Evolutionary conservation across 2,329 filamentous ascomycete genomes (phyloP).

Genomic region (Lachnellula occidentalis): DNA sequence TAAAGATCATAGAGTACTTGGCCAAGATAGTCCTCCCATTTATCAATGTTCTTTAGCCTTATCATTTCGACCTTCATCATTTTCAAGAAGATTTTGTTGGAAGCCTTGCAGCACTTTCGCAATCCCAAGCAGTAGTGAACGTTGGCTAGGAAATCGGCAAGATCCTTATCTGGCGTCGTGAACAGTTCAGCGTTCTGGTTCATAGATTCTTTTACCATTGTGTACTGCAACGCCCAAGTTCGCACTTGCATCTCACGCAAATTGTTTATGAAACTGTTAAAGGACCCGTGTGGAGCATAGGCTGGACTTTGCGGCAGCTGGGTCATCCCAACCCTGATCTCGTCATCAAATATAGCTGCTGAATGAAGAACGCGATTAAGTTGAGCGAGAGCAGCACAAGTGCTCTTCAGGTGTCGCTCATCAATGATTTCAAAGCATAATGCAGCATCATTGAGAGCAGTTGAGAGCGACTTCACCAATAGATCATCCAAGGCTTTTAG

Average conservation of each 20-base stretch:
- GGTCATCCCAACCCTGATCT: constrained; percentile 71
- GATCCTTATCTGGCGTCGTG: constrained; percentile 60
- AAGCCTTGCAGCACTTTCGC: constrained; percentile 77
- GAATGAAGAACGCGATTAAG: constrained; percentile 72
- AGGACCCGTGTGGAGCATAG: constrained; percentile 36
- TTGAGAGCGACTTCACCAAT: constrained; percentile 63
- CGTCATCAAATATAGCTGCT: constrained; percentile 77
- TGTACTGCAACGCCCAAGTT: constrained; percentile 83
- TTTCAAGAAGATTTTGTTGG: constrained; percentile 83
- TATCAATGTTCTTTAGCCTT: constrained; percentile 67
- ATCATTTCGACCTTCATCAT: constrained; percentile 83
- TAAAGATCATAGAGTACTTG: constrained; percentile 82
- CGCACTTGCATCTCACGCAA: constrained; percentile 83
- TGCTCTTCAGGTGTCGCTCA: constrained; percentile 67
- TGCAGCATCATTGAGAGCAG: constrained; percentile 58
- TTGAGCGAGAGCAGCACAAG: constrained; percentile 65
- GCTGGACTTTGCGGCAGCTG: constrained; percentile 53
- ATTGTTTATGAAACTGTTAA: constrained; percentile 56
- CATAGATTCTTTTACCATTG: constrained; percentile 69
- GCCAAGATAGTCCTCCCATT: constrained; percentile 80
- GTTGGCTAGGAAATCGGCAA: constrained; percentile 72
- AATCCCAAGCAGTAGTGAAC: constrained; percentile 81
- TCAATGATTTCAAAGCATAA: constrained; percentile 81
- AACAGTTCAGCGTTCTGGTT: constrained; percentile 61
- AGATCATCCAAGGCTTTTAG: constrained; percentile 76